Evolutionary conservation across 1,284 basidiomycete genomes (phyloP).

Genomic region (Ganoderma lingzhi): DNA sequence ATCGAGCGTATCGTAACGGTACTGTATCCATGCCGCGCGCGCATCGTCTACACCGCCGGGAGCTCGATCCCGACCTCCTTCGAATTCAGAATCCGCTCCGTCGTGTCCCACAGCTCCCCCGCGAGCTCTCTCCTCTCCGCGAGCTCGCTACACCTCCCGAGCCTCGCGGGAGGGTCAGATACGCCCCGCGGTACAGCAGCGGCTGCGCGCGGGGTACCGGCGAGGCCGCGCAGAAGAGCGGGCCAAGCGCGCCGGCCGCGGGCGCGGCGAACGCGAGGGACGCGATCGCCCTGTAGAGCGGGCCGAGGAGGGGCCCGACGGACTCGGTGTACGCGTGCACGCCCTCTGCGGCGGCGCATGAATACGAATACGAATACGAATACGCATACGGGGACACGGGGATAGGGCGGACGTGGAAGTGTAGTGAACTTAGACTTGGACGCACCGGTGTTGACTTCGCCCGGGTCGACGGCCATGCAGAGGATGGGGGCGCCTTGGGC

Average conservation of each 20-base stretch:
- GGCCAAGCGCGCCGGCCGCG: constrained; percentile 51
- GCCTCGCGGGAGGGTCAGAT: neutral
- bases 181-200: neutral
- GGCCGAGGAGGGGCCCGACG: constrained; percentile 29
- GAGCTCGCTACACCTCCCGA: neutral
- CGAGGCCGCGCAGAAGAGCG: constrained; percentile 38
- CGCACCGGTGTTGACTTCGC: constrained; percentile 50
- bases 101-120: neutral
- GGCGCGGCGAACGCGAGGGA: constrained; percentile 45
- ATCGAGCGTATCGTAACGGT: neutral
- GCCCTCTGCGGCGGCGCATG: constrained; percentile 25
- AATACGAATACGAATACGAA: no score
- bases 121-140: neutral
- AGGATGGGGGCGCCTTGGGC: constrained; percentile 39
- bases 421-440: neutral
- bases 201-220: neutral
- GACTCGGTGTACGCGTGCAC: constrained; percentile 31
- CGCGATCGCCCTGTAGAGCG: constrained; percentile 37
- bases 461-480: constrained; percentile 41
- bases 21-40: no score
- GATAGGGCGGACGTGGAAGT: no score
- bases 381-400: no score
- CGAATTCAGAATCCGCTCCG: neutral
- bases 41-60: neutral
- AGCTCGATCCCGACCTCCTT: neutral